A percentile compares a stretch with the other conserved stretches of the same genome.
These are phyloP conservation scores for Helotiales sp. DNA, from an alignment of 2,329 filamentous ascomycete species.

Conservation along the genomic window DNA sequence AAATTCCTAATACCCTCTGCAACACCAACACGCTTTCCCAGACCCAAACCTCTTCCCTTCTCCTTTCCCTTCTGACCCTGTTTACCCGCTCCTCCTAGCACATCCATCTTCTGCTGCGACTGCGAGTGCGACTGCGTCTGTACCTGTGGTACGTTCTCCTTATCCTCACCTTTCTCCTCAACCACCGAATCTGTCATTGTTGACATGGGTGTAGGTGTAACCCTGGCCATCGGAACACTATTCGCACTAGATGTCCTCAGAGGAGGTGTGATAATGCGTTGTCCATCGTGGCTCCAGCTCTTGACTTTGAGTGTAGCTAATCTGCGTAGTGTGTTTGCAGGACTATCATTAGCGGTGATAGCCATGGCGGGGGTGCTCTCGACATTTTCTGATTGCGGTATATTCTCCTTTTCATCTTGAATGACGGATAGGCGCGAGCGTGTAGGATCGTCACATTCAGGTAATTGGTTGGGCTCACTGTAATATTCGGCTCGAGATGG, in stretches of 20 bases:
- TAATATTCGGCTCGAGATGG: slow-evolving; percentile 24
- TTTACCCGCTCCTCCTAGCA: slow-evolving; percentile 1
- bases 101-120: slow-evolving; percentile 18
- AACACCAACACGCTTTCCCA: slow-evolving; percentile 32
- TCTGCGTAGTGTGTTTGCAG: slow-evolving; percentile 31
- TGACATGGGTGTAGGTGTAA: slow-evolving; percentile 13
- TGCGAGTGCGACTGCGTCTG: slow-evolving; percentile 12
- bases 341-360: slow-evolving; percentile 27
- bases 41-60: slow-evolving; percentile 22
- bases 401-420: slow-evolving; percentile 40
- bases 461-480: slow-evolving; percentile 22
- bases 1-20: slow-evolving; percentile 39
- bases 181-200: slow-evolving; percentile 24
- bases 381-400: slow-evolving; percentile 25
- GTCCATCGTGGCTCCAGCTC: slow-evolving; percentile 38
- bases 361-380: slow-evolving; percentile 27
- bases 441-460: slow-evolving; percentile 30
- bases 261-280: slow-evolving; percentile 35
- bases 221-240: slow-evolving; percentile 23
- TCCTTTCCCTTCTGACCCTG: slow-evolving; percentile 29
- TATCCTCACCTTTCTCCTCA: slow-evolving; percentile 37
- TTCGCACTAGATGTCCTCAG: slow-evolving; percentile 40
- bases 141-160: slow-evolving; percentile 33
- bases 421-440: slow-evolving; percentile 37
- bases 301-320: slow-evolving; percentile 37